phyloP scores from a whole-genome alignment of 2,329 filamentous ascomycete species.

The Fusarium albidum region DNA sequence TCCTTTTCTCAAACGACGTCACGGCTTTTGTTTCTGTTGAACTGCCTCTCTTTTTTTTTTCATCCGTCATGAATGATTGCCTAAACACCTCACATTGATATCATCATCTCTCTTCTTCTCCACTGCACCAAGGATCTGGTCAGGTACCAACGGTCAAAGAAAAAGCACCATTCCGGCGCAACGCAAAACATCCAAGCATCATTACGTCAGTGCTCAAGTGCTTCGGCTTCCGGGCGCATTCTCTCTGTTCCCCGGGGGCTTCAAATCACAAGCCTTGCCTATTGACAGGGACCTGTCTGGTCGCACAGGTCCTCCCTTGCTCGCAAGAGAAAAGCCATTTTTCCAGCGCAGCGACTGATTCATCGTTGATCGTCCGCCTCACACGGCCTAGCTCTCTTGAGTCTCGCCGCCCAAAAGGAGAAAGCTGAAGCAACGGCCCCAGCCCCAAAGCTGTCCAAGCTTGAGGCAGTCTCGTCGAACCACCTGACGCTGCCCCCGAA shows the following conservation, averaged over 20 bases:
- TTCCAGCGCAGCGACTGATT: background rate
- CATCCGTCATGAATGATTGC: slow-evolving; percentile 8
- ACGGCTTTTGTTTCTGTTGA: slow-evolving; percentile 29
- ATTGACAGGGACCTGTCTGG: slow-evolving; percentile 22
- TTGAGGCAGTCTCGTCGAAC: slow-evolving; percentile 29
- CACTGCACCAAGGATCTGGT: slow-evolving; percentile 21
- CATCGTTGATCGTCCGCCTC: slow-evolving; percentile 1
- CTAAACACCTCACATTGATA: slow-evolving; percentile 3
- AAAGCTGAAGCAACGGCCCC: slow-evolving; percentile 28
- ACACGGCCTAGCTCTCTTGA: slow-evolving; percentile 10
- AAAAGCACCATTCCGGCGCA: slow-evolving; percentile 22
- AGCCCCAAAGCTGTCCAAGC: slow-evolving; percentile 38
- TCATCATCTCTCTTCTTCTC: slow-evolving; percentile 19
- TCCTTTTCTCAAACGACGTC: slow-evolving; percentile 33
- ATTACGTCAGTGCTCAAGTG: slow-evolving; percentile 38
- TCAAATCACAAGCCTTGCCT: slow-evolving; percentile 18
- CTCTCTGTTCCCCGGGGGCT: slow-evolving; percentile 27
- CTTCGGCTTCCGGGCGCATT: slow-evolving; percentile 25
- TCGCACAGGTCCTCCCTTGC: slow-evolving; percentile 15
- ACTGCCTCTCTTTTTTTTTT: slow-evolving; percentile 1
- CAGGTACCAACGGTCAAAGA: slow-evolving; percentile 32
- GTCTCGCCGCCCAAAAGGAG: slow-evolving; percentile 14
- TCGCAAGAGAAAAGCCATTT: slow-evolving; percentile 11
- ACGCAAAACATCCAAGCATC: slow-evolving; percentile 24
- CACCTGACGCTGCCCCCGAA: slow-evolving; percentile 33